These are phyloP conservation scores for Lumnitzera racemosa DNA, from an alignment of 345 rosid species.

Conservation along the genomic window DNA sequence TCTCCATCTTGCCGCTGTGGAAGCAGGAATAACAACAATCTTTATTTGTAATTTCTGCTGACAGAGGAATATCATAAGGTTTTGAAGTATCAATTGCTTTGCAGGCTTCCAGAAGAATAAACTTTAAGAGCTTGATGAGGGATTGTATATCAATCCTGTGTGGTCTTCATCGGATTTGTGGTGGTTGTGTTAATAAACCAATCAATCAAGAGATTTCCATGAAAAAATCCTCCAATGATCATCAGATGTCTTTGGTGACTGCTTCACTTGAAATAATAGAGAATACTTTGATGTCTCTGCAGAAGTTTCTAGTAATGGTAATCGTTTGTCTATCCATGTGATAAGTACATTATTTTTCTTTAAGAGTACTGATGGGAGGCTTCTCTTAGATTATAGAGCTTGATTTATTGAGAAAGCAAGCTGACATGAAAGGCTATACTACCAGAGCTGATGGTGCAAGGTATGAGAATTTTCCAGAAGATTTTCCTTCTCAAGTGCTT, in stretches of 20 bases:
- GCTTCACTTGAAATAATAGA: conserved; percentile 43
- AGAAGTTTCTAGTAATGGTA: conserved; percentile 59
- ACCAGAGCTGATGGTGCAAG: conserved; percentile 74
- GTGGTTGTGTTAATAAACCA: conserved; percentile 8
- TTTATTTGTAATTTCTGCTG: no score
- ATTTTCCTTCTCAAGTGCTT: conserved; percentile 3
- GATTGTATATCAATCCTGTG: conserved; percentile 54
- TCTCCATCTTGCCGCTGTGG: no score
- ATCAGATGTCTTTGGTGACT: conserved; percentile 19
- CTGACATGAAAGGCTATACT: conserved; percentile 45
- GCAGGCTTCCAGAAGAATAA: conserved; percentile 73
- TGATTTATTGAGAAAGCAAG: conserved; percentile 63
- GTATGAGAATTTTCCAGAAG: conserved; percentile 22
- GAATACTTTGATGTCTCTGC: conserved; percentile 39
- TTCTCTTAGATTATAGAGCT: conserved; percentile 67
- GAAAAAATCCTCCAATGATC: conserved; percentile 20
- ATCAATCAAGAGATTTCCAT: conserved; percentile 10
- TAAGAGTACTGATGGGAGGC: conserved; percentile 5
- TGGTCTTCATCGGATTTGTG: conserved; percentile 26
- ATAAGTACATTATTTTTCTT: not conserved
- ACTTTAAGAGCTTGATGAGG: conserved; percentile 54
- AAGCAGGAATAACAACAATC: no score
- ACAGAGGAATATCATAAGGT: not conserved
- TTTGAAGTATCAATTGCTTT: conserved; percentile 9
- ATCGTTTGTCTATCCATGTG: conserved; percentile 7